These are phyloP conservation scores for Aaosphaeria arxii DNA, from an alignment of 2,329 filamentous ascomycete species.

Conservation along the genomic window DNA sequence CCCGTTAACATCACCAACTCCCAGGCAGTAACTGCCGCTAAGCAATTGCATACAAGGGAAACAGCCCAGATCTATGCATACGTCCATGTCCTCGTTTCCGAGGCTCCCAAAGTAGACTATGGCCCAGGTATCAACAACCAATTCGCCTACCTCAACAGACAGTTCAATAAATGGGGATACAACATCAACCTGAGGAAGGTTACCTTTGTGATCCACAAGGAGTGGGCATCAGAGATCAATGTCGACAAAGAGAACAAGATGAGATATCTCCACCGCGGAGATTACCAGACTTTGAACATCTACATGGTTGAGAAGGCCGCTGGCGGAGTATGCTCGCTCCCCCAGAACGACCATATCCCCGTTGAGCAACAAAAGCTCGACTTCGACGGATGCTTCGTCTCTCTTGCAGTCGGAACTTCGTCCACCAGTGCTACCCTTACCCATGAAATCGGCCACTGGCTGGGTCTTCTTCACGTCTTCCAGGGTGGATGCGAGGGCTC, in stretches of 20 bases:
- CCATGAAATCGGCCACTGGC: conserved; percentile 26
- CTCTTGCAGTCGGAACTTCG: conserved; percentile 7
- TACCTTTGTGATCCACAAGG: conserved; percentile 7
- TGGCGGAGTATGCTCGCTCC: conserved; percentile 35
- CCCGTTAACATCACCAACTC: conserved; percentile 9
- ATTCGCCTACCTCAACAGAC: conserved; percentile 9
- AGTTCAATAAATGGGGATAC: conserved; percentile 11
- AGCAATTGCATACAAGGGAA: background rate
- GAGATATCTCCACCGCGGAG: conserved; percentile 52
- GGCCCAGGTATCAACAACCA: conserved; percentile 6
- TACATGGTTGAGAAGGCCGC: conserved; percentile 52
- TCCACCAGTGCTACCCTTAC: conserved; percentile 8
- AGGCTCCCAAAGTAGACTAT: background rate
- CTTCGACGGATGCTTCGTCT: conserved; percentile 15
- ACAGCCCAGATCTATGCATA: background rate
- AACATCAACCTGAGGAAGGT: conserved; percentile 10
- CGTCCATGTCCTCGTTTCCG: background rate
- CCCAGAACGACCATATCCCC: conserved; percentile 3
- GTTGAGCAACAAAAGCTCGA: conserved; percentile 10
- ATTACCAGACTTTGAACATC: conserved; percentile 52
- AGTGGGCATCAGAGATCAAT: conserved; percentile 13
- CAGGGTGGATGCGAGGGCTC: conserved; percentile 18
- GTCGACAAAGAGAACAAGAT: conserved; percentile 27
- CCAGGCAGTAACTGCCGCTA: background rate
- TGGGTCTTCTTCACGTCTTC: conserved; percentile 29